phyloP scores from a whole-genome alignment of 2,329 filamentous ascomycete species.

The Cytospora paraplurivora region DNA sequence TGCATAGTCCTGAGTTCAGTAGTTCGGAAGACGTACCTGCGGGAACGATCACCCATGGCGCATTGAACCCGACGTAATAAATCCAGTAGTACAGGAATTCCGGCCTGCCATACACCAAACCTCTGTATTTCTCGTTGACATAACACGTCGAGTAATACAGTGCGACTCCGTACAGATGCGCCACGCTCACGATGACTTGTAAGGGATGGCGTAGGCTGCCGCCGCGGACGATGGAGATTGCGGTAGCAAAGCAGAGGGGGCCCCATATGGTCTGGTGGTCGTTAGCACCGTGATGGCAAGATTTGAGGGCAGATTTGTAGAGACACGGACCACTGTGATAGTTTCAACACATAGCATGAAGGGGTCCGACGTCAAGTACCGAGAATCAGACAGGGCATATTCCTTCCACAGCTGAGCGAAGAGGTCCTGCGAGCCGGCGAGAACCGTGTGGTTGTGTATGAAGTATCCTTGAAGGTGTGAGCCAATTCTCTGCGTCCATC shows the following conservation, averaged over 20 bases:
- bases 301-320: too few relatives aligned
- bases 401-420: conserved; percentile 93
- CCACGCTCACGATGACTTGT: conserved; percentile 54
- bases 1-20: neutral
- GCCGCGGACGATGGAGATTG: conserved; percentile 46
- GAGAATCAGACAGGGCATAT: conserved; percentile 82
- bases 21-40: conserved; percentile 45
- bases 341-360: conserved; percentile 88
- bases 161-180: conserved; percentile 62
- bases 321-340: conserved; percentile 68
- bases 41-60: conserved; percentile 62
- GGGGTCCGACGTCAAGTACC: conserved; percentile 78
- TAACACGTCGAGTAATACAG: conserved; percentile 64
- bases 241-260: conserved; percentile 56
- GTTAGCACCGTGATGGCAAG: neutral
- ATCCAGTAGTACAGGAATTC: conserved; percentile 65
- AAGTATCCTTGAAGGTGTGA: conserved; percentile 64
- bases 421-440: conserved; percentile 70
- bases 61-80: conserved; percentile 64
- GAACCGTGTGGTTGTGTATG: conserved; percentile 64
- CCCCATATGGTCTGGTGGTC: conserved; percentile 55
- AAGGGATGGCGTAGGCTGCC: conserved; percentile 52
- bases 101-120: conserved; percentile 56
- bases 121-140: conserved; percentile 48
- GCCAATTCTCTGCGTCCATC: neutral